Conservation (phyloP, 345 rosid genomes). For the Physaria fendleri region DNA sequence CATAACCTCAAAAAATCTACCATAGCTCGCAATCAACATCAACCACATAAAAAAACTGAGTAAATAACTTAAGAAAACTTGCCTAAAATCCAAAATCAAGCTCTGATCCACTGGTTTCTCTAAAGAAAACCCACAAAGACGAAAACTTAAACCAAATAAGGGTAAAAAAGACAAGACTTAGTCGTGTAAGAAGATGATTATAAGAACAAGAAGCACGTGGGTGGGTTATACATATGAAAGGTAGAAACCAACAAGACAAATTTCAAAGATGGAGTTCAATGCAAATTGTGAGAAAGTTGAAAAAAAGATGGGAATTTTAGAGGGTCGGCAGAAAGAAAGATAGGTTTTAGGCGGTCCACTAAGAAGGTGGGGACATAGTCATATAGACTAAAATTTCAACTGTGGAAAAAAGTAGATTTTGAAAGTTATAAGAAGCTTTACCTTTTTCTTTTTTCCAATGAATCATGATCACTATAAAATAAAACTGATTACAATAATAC, state of each 20-base stretch:
- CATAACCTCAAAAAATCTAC: constrained; percentile 9
- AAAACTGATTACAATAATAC: not conserved
- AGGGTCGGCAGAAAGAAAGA: too few species aligned
- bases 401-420: not conserved
- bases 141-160: not conserved
- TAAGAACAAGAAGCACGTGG: constrained; percentile 23
- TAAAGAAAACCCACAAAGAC: constrained; percentile 8
- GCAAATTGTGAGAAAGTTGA: too few species aligned
- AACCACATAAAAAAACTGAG: not conserved
- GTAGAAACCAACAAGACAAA: constrained; percentile 15
- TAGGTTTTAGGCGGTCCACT: constrained; percentile 37
- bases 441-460: not conserved
- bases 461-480: not conserved
- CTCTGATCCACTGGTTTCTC: constrained; percentile 22
- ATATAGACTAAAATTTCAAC: constrained; percentile 15
- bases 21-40: not conserved
- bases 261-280: constrained; percentile 29
- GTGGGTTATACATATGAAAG: constrained; percentile 17
- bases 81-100: constrained; percentile 22
- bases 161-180: constrained; percentile 1
- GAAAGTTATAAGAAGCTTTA: constrained; percentile 20
- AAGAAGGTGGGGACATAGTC: constrained; percentile 28
- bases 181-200: constrained; percentile 14
- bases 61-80: constrained; percentile 5
- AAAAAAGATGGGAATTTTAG: too few species aligned